Evolutionary conservation across 164 flowering plant species (phyloP), one percentile per base, ranked within the genome.

Genomic region (Magnolia sinica): DNA sequence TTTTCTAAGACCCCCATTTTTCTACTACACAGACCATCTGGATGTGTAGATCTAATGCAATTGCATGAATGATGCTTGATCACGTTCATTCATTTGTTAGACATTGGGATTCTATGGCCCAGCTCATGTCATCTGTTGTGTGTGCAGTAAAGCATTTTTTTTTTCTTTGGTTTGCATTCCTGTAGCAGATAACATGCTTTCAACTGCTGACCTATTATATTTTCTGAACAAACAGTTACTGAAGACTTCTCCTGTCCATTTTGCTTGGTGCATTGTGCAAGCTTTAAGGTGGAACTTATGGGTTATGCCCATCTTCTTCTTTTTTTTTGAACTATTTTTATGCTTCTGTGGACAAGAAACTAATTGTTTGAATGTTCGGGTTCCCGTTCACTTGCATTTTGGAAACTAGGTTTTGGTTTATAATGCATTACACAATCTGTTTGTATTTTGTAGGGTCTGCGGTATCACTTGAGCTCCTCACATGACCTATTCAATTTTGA

Each of bases 401-500:
- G 7, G 45, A 37, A 37, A 37, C 45, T 37, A 37, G 45, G 7
- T 37, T 37, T 37, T 37, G 45, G 45, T 37, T 37, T 37, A 37
- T 37, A 37, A 37, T 37, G 29, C 29, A 27, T 37, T 37, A 3
- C 45, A 37, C 45, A 37, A 16, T 68, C 50, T 37, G n/a, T 68
- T 68, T 68, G n/a, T 29, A 31, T 37, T 68, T 61, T 84, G 77
- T 85, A 96, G 99, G 99, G 99, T 72, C 83, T 96, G 83, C 88
- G 91, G 61, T 84, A 72, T 85, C 99, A 96, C 81, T 81, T 96
- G 80, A 78, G 76, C 71, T 85, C 97, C 22, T 90, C 87, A 58
- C 98, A 96, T 85, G 99, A 92, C 76, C 85, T 96, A 45, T 96
- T 96, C 88, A 88, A 88, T 87, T 96, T 89, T 85, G 98, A 92